Base-by-base conservation (phyloP, 495 filamentous ascomycete genomes). In the Penicillium alfredii region DNA sequence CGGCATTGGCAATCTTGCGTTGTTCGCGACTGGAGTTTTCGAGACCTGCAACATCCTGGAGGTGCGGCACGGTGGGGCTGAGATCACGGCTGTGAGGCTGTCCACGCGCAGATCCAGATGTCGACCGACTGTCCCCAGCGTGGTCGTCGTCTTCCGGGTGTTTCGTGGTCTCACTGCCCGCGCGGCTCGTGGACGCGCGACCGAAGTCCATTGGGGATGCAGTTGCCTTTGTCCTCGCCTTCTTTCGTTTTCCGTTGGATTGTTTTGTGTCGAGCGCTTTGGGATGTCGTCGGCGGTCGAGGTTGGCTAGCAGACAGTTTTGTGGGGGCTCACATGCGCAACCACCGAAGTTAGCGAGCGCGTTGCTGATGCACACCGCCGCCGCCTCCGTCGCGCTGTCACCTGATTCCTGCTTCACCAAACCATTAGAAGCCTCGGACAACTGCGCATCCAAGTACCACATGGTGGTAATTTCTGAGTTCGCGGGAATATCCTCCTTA, bases 21-120 rank as follows among this genome's bases (percentile, higher is more conserved):
- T 85, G 85, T 47, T 96, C 89, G 10, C 89, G 77, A 40, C 83
- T 87, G 4, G 88, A 92, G 4, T 87, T 71, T 51, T 86, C 86
- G 2, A 64, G 64, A 48, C 63, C 78, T 30, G 61, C 70, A 62
- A 51, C 5, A 8, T 1, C 23, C 11, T 8, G 8, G 11, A 14
- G 21, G 17, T 31, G 34, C 4, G 36, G 21, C 8, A 6, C 20
- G 16, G 61, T 69, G 1, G 86, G 88, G 5, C 86, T 93, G 53
- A 86, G 66, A 47, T 94, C 88, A 26, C 88, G 85, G 55, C 88
- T 94, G 3, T 67, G 75, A 14, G 83, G 76, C 41, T 87, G 88
- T 43, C 79, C 85, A 21, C 74, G 80, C 3, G 72, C 69, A 18
- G 87, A 92, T 12, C 77, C 81, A 6, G 88, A 92, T 6, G 76